Evolutionary conservation across 208 protist species (phyloP), one percentile per base, ranked within the genome.

Genomic region (Leishmania aethiopica): DNA sequence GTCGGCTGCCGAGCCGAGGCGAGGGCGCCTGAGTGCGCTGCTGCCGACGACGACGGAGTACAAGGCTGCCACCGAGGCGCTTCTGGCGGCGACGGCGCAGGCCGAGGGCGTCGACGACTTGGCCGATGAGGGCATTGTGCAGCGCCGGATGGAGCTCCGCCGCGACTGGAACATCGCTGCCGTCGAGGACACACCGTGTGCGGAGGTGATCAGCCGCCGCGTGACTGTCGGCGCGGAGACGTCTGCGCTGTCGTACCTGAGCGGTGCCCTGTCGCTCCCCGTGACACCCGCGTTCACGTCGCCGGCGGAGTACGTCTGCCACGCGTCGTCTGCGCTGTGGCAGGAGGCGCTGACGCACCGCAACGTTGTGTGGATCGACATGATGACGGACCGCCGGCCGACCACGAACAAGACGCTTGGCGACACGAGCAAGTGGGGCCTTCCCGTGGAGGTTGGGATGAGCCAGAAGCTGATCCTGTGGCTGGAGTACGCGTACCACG

Each of bases 391-490:
- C 59, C 83, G 81, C 28, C 75, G 72, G 28, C 66, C 84, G 5
- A 86, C 84, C 5, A 85, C 84, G 13, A 51, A 59, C 17, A 86
- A 85, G 55, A 79, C n/a, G 32, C 80, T 79, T 15, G 84, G 85
- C 15, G 82, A 80, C n/a, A n/a, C n/a, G n/a, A n/a, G n/a, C n/a
- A n/a, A 84, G 25, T 91, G 88, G 84, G 89, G 87, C 66, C 66
- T 85, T 1, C 80, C 83, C n/a, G 77, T 80, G 51, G 87, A 89
- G 71, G 75, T 92, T 3, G 87, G 77, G 19, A 85, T 91, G 81
- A 86, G 79, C 28, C 85, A 87, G 73, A 93, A 93, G 78, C 76
- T 82, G 62, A 80, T 88, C 57, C 64, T 90, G 45, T 90, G 85
- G 87, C 84, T 90, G 70, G 37, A 83, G 10, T 85, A 89, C 67